These are phyloP conservation scores for Mycena olivaceomarginata DNA, from an alignment of 768 basidiomycete species.

Conservation along the genomic window DNA sequence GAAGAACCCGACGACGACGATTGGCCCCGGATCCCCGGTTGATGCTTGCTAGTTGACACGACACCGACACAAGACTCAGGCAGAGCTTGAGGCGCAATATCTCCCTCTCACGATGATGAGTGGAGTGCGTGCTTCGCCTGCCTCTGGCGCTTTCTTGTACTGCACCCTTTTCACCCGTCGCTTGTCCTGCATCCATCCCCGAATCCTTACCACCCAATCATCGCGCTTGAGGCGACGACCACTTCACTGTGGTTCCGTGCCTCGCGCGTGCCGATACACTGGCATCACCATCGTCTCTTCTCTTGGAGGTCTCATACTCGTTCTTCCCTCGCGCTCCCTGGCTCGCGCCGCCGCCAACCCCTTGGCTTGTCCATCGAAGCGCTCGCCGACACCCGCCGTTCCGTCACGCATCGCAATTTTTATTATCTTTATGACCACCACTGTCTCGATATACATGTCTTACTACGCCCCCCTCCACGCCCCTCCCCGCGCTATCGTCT, in stretches of 20 bases:
- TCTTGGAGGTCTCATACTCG: conserved; percentile 37
- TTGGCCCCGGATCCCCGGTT: conserved; percentile 71
- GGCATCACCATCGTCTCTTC: conserved; percentile 69
- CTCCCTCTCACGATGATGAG: conserved; percentile 66
- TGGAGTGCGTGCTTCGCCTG: conserved; percentile 74
- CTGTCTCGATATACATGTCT: conserved; percentile 49
- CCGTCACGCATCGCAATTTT: conserved; percentile 63
- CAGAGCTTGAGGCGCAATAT: conserved; percentile 71
- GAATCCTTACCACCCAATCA: conserved; percentile 70
- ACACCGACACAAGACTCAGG: conserved; percentile 84
- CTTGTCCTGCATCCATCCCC: conserved; percentile 65
- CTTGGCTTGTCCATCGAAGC: conserved; percentile 27
- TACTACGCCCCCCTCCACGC: conserved; percentile 43
- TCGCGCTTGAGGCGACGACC: conserved; percentile 84
- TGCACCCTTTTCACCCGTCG: conserved; percentile 63
- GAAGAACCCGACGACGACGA: conserved; percentile 66
- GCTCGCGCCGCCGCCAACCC: conserved; percentile 22
- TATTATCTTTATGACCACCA: conserved; percentile 67
- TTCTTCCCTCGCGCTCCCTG: conserved; percentile 28
- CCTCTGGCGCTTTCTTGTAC: conserved; percentile 75
- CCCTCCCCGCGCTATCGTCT: conserved; percentile 34
- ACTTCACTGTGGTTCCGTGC: conserved; percentile 89
- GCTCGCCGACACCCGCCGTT: conserved; percentile 30
- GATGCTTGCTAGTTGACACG: conserved; percentile 71
- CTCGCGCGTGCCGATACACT: conserved; percentile 87